A percentile compares a stretch with the other conserved stretches of the same genome.
Conservation (phyloP, 306 rosid genomes). For the Canavalia ensiformis region DNA sequence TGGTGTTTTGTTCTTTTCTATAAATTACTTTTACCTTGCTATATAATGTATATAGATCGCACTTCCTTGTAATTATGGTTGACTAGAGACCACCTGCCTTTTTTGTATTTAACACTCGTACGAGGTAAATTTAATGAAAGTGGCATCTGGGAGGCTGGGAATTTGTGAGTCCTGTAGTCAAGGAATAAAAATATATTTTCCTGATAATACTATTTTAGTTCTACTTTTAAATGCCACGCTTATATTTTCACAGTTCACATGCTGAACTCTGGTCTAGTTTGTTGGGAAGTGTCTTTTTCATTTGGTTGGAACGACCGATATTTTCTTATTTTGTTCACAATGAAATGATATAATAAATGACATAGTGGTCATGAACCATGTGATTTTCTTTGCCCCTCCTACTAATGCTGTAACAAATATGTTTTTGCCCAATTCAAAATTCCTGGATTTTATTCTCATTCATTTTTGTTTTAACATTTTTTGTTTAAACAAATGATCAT, state of each 20-base stretch:
- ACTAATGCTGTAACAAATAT: background rate
- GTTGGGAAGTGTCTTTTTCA: background rate
- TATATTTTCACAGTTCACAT: background rate
- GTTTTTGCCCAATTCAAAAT: background rate
- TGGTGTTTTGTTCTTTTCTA: slow-evolving; percentile 19
- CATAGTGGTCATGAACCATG: slow-evolving; percentile 15
- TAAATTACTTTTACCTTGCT: slow-evolving; percentile 2
- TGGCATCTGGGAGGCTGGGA: slow-evolving; percentile 13
- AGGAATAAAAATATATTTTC: slow-evolving; percentile 25
- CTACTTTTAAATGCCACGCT: background rate
- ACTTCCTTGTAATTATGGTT: slow-evolving; percentile 46
- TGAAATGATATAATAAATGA: background rate
- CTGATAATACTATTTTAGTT: background rate
- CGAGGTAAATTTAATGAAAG: slow-evolving; percentile 1
- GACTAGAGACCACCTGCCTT: slow-evolving; percentile 23
- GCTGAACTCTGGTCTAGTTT: background rate
- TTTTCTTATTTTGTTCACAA: background rate
- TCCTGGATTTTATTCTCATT: background rate
- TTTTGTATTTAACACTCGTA: slow-evolving; percentile 18
- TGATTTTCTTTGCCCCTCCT: background rate
- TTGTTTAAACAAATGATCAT: background rate
- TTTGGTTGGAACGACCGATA: background rate
- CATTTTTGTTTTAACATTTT: background rate
- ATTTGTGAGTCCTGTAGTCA: slow-evolving; percentile 13
- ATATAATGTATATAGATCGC: slow-evolving; percentile 35